phyloP scores from a whole-genome alignment of 768 basidiomycete genomes.

The Zangia roseola region DNA sequence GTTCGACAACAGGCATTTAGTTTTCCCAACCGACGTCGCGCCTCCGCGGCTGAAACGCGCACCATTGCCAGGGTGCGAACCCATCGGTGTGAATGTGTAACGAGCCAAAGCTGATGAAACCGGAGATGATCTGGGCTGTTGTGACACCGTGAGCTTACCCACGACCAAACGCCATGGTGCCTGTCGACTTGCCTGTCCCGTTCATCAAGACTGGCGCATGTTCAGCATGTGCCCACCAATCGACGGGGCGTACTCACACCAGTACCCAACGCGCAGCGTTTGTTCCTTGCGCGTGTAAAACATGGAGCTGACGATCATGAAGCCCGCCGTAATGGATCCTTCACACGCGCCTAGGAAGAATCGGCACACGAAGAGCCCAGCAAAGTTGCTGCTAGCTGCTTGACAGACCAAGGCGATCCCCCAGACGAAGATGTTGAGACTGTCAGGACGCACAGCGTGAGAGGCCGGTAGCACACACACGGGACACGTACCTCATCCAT shows the following conservation, averaged over 20 bases:
- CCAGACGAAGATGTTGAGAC: slow-evolving; percentile 69
- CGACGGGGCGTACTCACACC: slow-evolving; percentile 50
- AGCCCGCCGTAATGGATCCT: slow-evolving; percentile 69
- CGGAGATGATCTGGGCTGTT: slow-evolving; percentile 69
- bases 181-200: slow-evolving; percentile 49
- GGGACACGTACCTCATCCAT: slow-evolving; percentile 66
- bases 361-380: slow-evolving; percentile 59
- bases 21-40: background rate
- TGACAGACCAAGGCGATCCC: slow-evolving; percentile 57
- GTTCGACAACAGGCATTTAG: background rate
- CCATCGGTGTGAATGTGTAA: slow-evolving; percentile 55
- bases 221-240: background rate
- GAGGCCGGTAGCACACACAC: background rate
- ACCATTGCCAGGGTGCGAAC: slow-evolving; percentile 78
- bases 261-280: slow-evolving; percentile 68
- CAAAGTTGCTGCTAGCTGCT: slow-evolving; percentile 71
- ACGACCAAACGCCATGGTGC: background rate
- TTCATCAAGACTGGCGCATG: slow-evolving; percentile 63
- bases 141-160: slow-evolving; percentile 5
- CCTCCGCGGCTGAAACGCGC: slow-evolving; percentile 3
- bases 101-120: slow-evolving; percentile 65
- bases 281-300: slow-evolving; percentile 75
- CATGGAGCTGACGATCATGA: slow-evolving; percentile 76
- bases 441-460: slow-evolving; percentile 20
- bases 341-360: slow-evolving; percentile 73